Conservation (phyloP, 768 basidiomycete genomes). For the Kwoniella mangroviensis region DNA sequence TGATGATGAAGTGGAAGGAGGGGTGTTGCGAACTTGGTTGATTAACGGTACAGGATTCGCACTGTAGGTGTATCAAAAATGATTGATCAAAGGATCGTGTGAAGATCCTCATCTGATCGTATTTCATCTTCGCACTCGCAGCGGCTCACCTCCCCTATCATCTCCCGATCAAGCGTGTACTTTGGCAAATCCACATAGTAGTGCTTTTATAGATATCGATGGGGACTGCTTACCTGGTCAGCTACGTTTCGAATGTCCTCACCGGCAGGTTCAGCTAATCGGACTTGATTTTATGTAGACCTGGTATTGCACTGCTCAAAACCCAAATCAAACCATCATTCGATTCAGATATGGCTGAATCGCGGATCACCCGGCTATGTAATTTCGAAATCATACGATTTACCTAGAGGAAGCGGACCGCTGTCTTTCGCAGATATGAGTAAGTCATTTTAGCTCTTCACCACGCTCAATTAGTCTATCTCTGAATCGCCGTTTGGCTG, state of each 20-base stretch:
- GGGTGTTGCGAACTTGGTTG: slow-evolving; percentile 70
- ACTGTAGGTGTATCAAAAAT: slow-evolving; percentile 62
- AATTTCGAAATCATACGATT: slow-evolving; percentile 68
- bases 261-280: neutral
- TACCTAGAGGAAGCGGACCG: slow-evolving; percentile 77
- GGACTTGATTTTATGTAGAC: slow-evolving; percentile 61
- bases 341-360: slow-evolving; percentile 92
- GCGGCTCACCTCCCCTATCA: slow-evolving; percentile 67
- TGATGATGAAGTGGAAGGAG: neutral
- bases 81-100: too few relatives aligned
- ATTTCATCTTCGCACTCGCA: slow-evolving; percentile 43
- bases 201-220: slow-evolving; percentile 89
- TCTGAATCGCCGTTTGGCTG: neutral
- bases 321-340: slow-evolving; percentile 62
- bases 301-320: slow-evolving; percentile 86
- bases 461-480: too few relatives aligned
- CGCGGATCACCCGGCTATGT: slow-evolving; percentile 75
- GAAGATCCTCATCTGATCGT: too few relatives aligned
- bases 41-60: slow-evolving; percentile 77
- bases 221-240: slow-evolving; percentile 95
- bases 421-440: slow-evolving; percentile 91
- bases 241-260: slow-evolving; percentile 13
- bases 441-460: slow-evolving; percentile 54
- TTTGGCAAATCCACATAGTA: slow-evolving; percentile 87
- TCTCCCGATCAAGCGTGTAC: slow-evolving; percentile 67